Evolutionary conservation across 1,284 basidiomycete genomes (phyloP), one percentile per base, ranked within the genome.

Genomic region (Coniferiporia sulphurascens): DNA sequence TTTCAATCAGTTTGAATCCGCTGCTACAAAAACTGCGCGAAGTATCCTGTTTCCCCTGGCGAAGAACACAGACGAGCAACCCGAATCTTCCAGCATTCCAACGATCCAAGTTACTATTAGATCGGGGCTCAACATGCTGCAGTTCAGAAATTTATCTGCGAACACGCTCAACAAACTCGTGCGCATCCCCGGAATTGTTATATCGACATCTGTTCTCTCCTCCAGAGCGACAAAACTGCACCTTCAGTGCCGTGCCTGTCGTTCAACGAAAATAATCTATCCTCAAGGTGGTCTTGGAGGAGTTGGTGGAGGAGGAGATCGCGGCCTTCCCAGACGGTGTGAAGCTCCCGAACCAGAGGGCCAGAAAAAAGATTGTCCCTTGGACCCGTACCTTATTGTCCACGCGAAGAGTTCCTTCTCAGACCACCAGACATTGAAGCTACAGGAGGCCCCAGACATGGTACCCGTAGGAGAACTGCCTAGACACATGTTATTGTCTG

Each of bases 371-470:
- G 89, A 94, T 60, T 99, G 97, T 70, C 94, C 95, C 0, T 75
- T 98, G 57, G 97, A 99, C 70, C 97, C 97, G 0, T 99, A 95
- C 74, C 81, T 96, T 51, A 97, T 99, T 67, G 80, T 99, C 10
- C 97, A 99, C 73, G 91, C 95, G 57, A 93, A 94, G 73, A 99
- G 94, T 55, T 78, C 83, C 3, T 99, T 99, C 71, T 89, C 96
- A 32, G 97, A 99, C 71, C 93, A 95, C 67, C 97, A 99, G 74
- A 92, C 87, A 6, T 82, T 99, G 67, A 99, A 99, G 73, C 82
- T 99, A 13, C 97, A 99, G 73, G 97, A 99, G 75, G 95, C 96
- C 6, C 97, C 97, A 0, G 97, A 99, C 72, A 98, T 98, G 94
- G 97, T 99, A 0, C 97, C 97, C 1, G 95, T 99, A 21, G 97